Evolutionary conservation across 2,329 filamentous ascomycete species (phyloP), one percentile per base, ranked within the genome.

Genomic region (Annulohypoxylon truncatum): DNA sequence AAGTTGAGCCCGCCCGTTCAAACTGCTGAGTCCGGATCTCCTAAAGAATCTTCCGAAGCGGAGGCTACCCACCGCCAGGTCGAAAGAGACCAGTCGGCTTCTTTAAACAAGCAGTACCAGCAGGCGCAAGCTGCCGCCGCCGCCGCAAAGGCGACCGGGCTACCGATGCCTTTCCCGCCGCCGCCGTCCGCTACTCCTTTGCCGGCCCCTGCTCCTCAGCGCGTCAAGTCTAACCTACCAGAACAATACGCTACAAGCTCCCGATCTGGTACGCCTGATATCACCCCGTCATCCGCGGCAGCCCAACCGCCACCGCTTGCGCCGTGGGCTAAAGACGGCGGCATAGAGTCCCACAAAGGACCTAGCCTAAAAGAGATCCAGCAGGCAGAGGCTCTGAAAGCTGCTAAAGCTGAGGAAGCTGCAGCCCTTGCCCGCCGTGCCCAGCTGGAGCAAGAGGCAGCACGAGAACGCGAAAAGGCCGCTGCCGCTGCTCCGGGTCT

Each of bases 321-420:
- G 0, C 96, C 96, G 0, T 99, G 96, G 96, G 96, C 96, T 4
- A 96, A 96, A 78, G 94, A 98, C 70, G 86, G 87, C 2, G 90
- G 92, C 51, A 81, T 84, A 4, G 85, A 89, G 65, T 81, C 86
- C 22, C 89, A 92, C 40, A 96, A 92, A 79, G 94, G 94, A 0
- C 96, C 95, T 1, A 97, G 94, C 65, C 83, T 99, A 68, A 97
- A 94, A 81, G 94, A 99, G 76, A 99, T 99, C 22, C 96, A 99
- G 78, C 95, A 97, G 78, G 91, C 93, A 3, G 96, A 99, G 78
- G 95, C 95, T 33, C 93, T 92, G 75, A 96, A 96, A 77, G 94
- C 94, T 9, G 95, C 95, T 54, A 92, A 96, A 80, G 90, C 89
- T 10, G 95, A 98, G 76, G 93, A 96, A 75, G 82, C 89, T 57